phyloP scores from a whole-genome alignment of 2,329 filamentous ascomycete genomes.

The Cladobotryum protrusum region DNA sequence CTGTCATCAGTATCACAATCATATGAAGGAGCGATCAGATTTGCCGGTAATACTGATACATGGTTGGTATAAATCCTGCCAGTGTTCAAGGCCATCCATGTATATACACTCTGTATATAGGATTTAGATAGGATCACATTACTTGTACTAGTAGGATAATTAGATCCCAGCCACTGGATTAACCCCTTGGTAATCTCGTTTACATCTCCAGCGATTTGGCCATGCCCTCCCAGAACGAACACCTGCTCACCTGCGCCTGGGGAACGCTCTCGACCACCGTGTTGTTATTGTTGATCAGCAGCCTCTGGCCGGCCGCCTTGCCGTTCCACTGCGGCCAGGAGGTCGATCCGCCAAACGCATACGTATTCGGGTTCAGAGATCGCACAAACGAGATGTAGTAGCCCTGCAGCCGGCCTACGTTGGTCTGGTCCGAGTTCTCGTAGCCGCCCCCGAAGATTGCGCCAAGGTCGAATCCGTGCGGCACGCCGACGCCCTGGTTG shows the following conservation, averaged over 20 bases:
- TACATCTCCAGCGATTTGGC: constrained; percentile 4
- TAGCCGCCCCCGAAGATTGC: constrained; percentile 54
- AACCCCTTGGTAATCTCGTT: too few relatives aligned
- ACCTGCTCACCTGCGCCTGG: constrained; percentile 7
- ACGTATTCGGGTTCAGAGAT: constrained; percentile 59
- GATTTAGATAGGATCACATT: too few relatives aligned
- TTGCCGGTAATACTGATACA: too few relatives aligned
- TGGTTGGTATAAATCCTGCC: too few relatives aligned
- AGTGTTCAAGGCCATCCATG: too few relatives aligned
- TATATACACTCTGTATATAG: too few relatives aligned
- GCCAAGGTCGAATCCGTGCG: constrained; percentile 56
- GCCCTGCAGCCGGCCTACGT: constrained; percentile 54
- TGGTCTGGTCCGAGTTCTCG: constrained; percentile 23
- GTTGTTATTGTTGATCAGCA: constrained; percentile 9
- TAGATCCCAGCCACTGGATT: too few relatives aligned
- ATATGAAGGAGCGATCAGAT: too few relatives aligned
- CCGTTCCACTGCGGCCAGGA: constrained; percentile 10
- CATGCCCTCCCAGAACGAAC: constrained; percentile 8
- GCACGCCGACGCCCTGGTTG: constrained; percentile 51
- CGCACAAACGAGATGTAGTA: constrained; percentile 67
- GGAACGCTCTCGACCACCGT: constrained; percentile 6
- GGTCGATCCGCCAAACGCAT: constrained; percentile 14
- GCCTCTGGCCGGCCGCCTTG: constrained; percentile 3
- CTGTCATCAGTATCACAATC: too few relatives aligned
- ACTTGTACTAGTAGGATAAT: too few relatives aligned